Base-by-base conservation (phyloP, 257 asterid genomes). In the Voacanga thouarsii region DNA sequence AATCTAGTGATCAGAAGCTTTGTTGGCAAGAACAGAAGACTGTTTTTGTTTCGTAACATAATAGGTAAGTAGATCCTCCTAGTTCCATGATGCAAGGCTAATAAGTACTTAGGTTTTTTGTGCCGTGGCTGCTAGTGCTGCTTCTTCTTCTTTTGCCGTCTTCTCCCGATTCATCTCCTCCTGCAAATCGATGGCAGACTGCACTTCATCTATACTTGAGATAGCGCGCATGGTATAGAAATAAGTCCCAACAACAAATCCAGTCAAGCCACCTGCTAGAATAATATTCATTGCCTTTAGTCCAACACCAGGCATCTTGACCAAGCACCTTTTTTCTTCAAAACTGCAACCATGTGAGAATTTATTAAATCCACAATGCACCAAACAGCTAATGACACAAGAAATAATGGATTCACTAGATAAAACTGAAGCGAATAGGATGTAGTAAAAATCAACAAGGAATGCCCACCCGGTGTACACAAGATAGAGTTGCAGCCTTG, bases 181-280 rank as follows among this genome's bases (percentile, higher is more conserved):
- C 51, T 51, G 24, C 64, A 15, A 51, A 21, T 72, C 76, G 19
- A 72, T 56, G 44, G 76, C 76, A 51, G 7, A 55, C 76, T 72
- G 76, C 47, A 72, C 44, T 72, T 72, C 76, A 72, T 72, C 76
- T 16, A 56, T 18, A 21, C 76, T 51, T 72, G 64, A 33, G 16
- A 72, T 47, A 30, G 76, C 76, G 8, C 18, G 76, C 76, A 72
- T 72, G 28, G 77, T 73, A 26, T 73, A 53, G 66, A 73, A 73
- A 73, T 73, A 73, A 10, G 47, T 41, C 30, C 65, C 61, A 4
- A 73, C 55, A 4, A 73, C 77, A 21, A 73, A 73, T 15, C 51
- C 77, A 18, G 77, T 73, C 77, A 73, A 73, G 26, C 77, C 77
- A 50, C 49, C 65, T 21, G 63, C 63, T 3, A 73, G 51, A 56